Evolutionary conservation across 208 protist genomes (phyloP).

Genomic region (Leptomonas seymouri): DNA sequence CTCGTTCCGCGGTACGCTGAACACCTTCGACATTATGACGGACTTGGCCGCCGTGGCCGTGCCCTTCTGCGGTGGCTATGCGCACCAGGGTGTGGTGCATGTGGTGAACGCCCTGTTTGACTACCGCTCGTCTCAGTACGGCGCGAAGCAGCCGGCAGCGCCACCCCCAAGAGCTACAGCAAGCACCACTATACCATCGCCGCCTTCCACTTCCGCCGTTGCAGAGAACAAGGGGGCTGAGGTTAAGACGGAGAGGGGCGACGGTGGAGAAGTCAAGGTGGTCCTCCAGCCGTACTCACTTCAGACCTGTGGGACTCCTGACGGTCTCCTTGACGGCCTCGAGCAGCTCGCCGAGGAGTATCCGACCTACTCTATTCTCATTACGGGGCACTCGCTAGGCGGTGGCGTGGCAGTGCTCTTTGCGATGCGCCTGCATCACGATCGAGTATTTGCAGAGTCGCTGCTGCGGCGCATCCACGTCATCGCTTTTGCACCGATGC

Average conservation of each 20-base stretch:
- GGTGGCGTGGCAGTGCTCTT: conserved; percentile 66
- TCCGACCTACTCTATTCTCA: conserved; percentile 56
- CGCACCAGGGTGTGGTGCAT: conserved; percentile 53
- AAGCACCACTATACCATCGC: not conserved
- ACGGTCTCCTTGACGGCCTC: conserved; percentile 47
- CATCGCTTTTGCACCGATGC: conserved; percentile 65
- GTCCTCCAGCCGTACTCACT: conserved; percentile 17
- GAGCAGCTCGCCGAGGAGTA: conserved; percentile 34
- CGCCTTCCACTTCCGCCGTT: not conserved
- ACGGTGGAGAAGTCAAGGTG: not conserved
- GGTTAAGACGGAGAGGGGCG: not conserved
- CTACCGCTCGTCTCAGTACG: conserved; percentile 33
- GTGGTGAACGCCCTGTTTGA: conserved; percentile 56
- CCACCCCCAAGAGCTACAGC: not conserved
- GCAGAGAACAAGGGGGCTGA: not conserved
- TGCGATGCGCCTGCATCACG: conserved; percentile 48
- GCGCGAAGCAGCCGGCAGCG: not conserved
- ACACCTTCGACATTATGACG: conserved; percentile 59
- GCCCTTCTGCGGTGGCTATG: conserved; percentile 56
- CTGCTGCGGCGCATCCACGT: conserved; percentile 49
- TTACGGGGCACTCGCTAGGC: conserved; percentile 80
- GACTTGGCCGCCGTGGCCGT: conserved; percentile 54
- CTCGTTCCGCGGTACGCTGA: conserved; percentile 66
- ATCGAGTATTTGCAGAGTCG: conserved; percentile 24
- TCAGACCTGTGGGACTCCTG: conserved; percentile 21